These are phyloP conservation scores for Hibiscus trionum DNA, from an alignment of 345 rosid species.

Conservation along the genomic window DNA sequence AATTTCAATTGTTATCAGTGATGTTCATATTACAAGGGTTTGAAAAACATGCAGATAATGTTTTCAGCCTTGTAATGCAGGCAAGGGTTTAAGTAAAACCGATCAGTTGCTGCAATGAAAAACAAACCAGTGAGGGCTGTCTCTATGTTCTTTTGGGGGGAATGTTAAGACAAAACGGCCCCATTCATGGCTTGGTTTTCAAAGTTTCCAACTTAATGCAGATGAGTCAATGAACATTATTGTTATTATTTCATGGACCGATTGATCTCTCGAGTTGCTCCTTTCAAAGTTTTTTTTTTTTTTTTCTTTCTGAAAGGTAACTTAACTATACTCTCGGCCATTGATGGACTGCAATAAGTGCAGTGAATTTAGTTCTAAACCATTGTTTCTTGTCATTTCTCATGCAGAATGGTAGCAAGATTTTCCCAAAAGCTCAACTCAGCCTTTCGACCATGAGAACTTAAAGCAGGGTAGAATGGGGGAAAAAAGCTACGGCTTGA, in stretches of 20 bases:
- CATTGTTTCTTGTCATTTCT: not conserved
- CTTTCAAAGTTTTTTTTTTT: not conserved
- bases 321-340: not conserved
- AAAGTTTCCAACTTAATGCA: not conserved
- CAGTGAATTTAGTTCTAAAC: not conserved
- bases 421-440: not conserved
- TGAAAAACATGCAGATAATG: too few species aligned
- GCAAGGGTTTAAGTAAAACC: not conserved
- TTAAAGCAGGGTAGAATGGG: too few species aligned
- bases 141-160: not conserved
- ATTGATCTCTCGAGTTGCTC: not conserved
- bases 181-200: not conserved
- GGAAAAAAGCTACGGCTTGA: too few species aligned
- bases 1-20: too few species aligned
- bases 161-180: not conserved
- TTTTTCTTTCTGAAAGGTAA: not conserved
- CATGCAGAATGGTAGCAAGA: not conserved
- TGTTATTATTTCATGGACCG: not conserved
- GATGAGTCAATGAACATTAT: not conserved
- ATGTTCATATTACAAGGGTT: too few species aligned
- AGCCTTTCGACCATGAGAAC: too few species aligned
- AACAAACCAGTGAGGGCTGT: conserved; percentile 1
- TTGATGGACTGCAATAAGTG: not conserved
- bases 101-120: not conserved
- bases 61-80: not conserved